Evolutionary conservation across 768 basidiomycete species (phyloP).

Genomic region (Boletus edulis): DNA sequence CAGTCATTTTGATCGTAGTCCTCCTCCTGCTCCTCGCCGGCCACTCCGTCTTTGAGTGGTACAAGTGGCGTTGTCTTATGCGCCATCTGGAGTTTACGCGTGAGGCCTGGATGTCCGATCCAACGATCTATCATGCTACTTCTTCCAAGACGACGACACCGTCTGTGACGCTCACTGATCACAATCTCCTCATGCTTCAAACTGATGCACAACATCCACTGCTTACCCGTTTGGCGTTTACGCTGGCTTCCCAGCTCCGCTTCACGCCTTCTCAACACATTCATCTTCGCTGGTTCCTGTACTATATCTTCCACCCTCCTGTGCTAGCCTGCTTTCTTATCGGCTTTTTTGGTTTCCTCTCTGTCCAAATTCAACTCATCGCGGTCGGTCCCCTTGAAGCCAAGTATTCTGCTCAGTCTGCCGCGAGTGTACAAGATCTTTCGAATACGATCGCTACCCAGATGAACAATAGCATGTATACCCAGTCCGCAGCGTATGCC

Average conservation of each 20-base stretch:
- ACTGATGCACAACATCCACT: constrained; percentile 70
- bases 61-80: constrained; percentile 77
- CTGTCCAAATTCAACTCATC: constrained; percentile 82
- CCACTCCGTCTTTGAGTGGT: constrained; percentile 82
- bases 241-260: constrained; percentile 46
- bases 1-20: constrained; percentile 65
- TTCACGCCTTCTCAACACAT: constrained; percentile 62
- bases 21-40: constrained; percentile 72
- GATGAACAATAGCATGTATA: constrained; percentile 81
- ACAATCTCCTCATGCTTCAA: constrained; percentile 77
- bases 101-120: constrained; percentile 74
- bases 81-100: constrained; percentile 66
- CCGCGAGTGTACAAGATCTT: constrained; percentile 61
- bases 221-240: constrained; percentile 61
- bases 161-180: constrained; percentile 60
- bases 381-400: constrained; percentile 72
- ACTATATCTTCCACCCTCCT: constrained; percentile 89
- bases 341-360: constrained; percentile 86
- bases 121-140: constrained; percentile 47
- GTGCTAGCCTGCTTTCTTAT: constrained; percentile 90
- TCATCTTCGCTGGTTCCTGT: constrained; percentile 82
- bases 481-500: constrained; percentile 78
- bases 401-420: constrained; percentile 63
- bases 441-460: constrained; percentile 67
- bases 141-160: constrained; percentile 37